Evolutionary conservation across 139 green algal species (phyloP).

Genomic region (Gonium pectorale): DNA sequence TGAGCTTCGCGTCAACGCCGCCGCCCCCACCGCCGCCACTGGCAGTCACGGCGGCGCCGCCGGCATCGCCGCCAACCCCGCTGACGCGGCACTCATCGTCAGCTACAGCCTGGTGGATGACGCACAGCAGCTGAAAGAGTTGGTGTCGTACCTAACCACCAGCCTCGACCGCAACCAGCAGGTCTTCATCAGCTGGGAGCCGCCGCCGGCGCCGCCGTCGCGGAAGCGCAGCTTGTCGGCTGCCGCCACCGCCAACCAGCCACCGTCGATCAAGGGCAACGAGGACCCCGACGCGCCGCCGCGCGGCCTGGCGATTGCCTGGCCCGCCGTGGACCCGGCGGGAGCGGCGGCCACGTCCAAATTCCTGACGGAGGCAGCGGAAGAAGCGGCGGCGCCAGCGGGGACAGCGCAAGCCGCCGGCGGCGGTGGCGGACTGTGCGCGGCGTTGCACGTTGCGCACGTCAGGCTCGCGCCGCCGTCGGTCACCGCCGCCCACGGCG

Average conservation of each 20-base stretch:
- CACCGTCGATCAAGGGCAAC: not conserved
- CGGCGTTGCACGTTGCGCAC: not conserved
- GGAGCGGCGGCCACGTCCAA: too few species aligned
- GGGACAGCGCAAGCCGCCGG: not conserved
- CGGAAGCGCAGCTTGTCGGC: not conserved
- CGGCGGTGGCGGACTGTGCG: not conserved
- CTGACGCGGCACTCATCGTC: not conserved
- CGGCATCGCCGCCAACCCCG: too few species aligned
- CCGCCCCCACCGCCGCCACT: too few species aligned
- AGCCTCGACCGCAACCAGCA: not conserved
- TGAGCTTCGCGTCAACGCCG: not conserved
- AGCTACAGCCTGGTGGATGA: not conserved
- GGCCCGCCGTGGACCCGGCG: not conserved
- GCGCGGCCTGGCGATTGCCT: not conserved
- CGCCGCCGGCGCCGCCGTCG: not conserved
- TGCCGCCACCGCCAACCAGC: not conserved
- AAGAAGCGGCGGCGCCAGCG: not conserved
- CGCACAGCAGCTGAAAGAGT: not conserved
- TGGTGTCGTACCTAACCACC: not conserved
- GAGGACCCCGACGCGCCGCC: not conserved
- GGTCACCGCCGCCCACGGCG: not conserved
- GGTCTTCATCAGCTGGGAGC: not conserved
- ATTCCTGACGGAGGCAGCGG: too few species aligned
- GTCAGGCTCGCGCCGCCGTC: not conserved
- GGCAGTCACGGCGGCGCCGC: not conserved